These are phyloP conservation scores for Sclerotinia trifoliorum DNA, from an alignment of 2,329 filamentous ascomycete genomes.

Conservation along the genomic window DNA sequence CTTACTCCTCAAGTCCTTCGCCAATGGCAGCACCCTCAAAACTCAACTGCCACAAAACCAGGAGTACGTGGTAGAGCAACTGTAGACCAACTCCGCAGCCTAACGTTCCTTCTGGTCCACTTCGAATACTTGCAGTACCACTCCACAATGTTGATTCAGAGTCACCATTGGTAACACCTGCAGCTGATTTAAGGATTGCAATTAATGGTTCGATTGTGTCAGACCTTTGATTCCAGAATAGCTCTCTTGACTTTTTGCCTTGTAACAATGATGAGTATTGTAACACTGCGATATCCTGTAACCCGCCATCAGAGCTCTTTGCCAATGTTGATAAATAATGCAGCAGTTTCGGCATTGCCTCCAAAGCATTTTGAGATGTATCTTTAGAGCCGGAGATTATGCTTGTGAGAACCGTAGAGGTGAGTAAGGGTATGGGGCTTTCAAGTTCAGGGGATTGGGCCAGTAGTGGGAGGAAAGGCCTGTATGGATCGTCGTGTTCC, in stretches of 20 bases:
- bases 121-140: conserved; percentile 52
- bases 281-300: conserved; percentile 94
- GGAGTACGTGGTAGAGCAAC: conserved; percentile 86
- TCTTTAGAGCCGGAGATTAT: conserved; percentile 67
- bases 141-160: conserved; percentile 62
- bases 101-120: conserved; percentile 60
- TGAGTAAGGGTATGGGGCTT: conserved; percentile 84
- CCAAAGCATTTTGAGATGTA: conserved; percentile 60
- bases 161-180: conserved; percentile 67
- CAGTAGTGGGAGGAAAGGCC: conserved; percentile 80
- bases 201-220: conserved; percentile 82
- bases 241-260: conserved; percentile 67
- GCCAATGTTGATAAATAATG: conserved; percentile 81
- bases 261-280: conserved; percentile 84
- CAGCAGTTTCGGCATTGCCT: conserved; percentile 76
- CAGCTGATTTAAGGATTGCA: conserved; percentile 77
- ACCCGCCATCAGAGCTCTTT: conserved; percentile 80
- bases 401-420: conserved; percentile 79
- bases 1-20: conserved; percentile 81
- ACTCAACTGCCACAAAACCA: conserved; percentile 94
- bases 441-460: conserved; percentile 62
- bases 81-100: conserved; percentile 88
- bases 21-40: conserved; percentile 78
- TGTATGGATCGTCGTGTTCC: conserved; percentile 72
- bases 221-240: conserved; percentile 89